Evolutionary conservation across 768 basidiomycete genomes (phyloP).

Genomic region (Podaxis mareebaensis): DNA sequence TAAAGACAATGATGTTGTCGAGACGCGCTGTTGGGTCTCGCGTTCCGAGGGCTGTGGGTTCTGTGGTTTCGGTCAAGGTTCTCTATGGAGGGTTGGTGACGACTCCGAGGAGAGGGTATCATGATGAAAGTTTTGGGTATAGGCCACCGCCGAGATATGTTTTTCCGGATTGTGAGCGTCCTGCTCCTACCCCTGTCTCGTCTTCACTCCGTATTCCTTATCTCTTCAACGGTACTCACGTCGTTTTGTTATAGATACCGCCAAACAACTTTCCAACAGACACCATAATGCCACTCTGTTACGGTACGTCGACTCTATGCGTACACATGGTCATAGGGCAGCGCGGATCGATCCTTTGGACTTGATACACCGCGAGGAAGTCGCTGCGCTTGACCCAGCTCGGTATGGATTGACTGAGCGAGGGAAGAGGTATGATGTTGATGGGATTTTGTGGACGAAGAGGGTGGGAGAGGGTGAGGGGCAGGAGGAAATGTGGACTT

Average conservation of each 20-base stretch:
- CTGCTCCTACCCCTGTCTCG: background rate
- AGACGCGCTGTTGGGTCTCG: background rate
- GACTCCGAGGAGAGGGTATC: conserved; percentile 42
- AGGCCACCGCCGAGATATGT: conserved; percentile 61
- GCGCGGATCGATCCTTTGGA: conserved; percentile 88
- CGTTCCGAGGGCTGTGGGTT: background rate
- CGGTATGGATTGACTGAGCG: conserved; percentile 73
- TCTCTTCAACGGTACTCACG: background rate
- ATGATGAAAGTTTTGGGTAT: conserved; percentile 81
- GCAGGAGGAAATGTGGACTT: conserved; percentile 53
- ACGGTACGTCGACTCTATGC: conserved; percentile 86
- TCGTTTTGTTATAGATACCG: conserved; percentile 48
- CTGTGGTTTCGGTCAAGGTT: background rate
- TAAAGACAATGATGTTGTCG: background rate
- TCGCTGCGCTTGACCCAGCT: conserved; percentile 69
- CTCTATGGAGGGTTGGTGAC: background rate
- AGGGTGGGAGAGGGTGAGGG: conserved; percentile 35
- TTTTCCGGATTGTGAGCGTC: conserved; percentile 69
- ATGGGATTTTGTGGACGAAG: conserved; percentile 81
- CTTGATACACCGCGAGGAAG: conserved; percentile 81
- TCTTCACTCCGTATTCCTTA: background rate
- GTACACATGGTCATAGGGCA: conserved; percentile 84
- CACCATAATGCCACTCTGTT: conserved; percentile 73
- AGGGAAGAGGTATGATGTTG: conserved; percentile 59
- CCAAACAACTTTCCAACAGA: conserved; percentile 67